Evolutionary conservation across 139 green algal species (phyloP), one percentile per base, ranked within the genome.

Genomic region (Tetraselmis chui): DNA sequence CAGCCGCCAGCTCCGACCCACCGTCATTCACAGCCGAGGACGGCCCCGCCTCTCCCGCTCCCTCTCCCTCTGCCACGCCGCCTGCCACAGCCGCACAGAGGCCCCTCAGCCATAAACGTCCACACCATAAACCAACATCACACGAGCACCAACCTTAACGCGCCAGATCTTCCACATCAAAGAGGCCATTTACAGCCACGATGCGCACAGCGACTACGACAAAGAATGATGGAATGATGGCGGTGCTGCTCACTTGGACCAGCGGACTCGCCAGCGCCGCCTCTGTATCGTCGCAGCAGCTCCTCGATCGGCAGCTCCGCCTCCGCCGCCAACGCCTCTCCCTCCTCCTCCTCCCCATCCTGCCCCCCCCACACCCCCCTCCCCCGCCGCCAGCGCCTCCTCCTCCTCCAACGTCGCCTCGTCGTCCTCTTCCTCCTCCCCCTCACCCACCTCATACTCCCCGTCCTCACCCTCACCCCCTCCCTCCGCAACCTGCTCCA

Each of bases 351-450:
- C 1, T 24, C 26, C 45, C 58, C 23, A 29, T 29, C 2, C 18
- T 25, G n/a, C 29, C 76, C 24, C 58, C 30, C n/a, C 26, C 18
- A 26, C 67, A 27, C 83, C 32, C 30, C 79, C 77, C 59, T 5
- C 83, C 28, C 23, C 30, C 2, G 67, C 31, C 0, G 29, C 79
- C 26, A 76, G 30, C 29, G 31, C 80, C 22, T 76, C 79, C 59
- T 84, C 80, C 24, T 85, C 83, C 2, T 84, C 79, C 22, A 25
- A 29, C 31, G 29, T 31, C 27, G 28, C 79, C 27, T 76, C 79
- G 59, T 82, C 32, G 59, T 76, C 79, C 1, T 84, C 83, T 32
- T 84, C 83, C 2, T 1, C 18, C 30, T 32, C 74, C 28, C 25
- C 81, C 29, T 23, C 81, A 18, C 1, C 75, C 2, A 11, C 74